Evolutionary conservation across 2,329 filamentous ascomycete species (phyloP).

Genomic region (Cladophialophora bantiana): DNA sequence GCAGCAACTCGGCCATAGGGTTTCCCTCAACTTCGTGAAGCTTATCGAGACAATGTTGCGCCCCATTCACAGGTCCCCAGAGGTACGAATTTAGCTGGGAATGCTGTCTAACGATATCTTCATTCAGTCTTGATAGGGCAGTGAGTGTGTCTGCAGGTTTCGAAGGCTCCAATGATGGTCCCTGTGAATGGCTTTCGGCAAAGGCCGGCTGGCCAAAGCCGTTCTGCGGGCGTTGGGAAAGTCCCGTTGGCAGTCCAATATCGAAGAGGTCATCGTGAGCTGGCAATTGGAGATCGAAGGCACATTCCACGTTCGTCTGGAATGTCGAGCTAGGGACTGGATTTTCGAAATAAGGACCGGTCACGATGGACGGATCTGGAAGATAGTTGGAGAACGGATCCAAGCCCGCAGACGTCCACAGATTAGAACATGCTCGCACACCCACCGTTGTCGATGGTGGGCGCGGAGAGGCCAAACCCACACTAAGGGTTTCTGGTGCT

Average conservation of each 20-base stretch:
- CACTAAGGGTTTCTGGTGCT: too few relatives aligned
- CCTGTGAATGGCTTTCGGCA: neutral
- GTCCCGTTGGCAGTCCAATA: neutral
- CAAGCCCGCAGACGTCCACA: neutral
- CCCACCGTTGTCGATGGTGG: neutral
- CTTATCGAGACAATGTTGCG: constrained; percentile 19
- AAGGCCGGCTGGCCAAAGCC: neutral
- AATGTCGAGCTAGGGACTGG: neutral
- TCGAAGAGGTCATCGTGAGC: neutral
- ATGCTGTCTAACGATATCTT: constrained; percentile 13
- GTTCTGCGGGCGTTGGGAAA: neutral
- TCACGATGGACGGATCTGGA: neutral
- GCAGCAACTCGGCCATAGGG: constrained; percentile 13
- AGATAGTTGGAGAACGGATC: neutral
- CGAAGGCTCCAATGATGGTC: neutral
- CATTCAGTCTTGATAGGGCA: constrained; percentile 17
- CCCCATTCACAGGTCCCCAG: constrained; percentile 4
- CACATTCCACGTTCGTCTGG: neutral
- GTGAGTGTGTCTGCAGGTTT: constrained; percentile 12
- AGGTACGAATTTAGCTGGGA: neutral
- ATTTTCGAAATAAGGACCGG: neutral
- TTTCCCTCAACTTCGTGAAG: constrained; percentile 9
- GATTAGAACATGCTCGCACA: neutral
- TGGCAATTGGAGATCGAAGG: neutral
- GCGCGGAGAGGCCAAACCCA: neutral